A percentile compares a stretch with the other conserved stretches of the same genome.
Evolutionary conservation across 495 filamentous ascomycete species (phyloP).

Genomic region (Hypoxylon perforatum): DNA sequence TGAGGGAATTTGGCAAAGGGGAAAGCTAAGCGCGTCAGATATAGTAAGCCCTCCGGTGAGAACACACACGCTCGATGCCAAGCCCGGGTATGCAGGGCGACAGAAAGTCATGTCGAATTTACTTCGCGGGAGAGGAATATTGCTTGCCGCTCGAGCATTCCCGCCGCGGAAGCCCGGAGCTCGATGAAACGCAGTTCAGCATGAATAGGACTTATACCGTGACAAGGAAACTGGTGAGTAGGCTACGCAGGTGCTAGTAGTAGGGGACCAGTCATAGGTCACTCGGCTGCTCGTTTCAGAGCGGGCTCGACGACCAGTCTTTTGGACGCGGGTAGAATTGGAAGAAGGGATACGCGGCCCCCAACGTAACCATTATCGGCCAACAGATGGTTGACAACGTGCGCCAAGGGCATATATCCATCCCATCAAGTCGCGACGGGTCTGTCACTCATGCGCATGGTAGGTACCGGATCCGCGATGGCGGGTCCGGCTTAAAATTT

Average conservation of each 20-base stretch:
- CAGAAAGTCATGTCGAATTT: constrained; percentile 11
- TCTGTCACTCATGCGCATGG: constrained; percentile 41
- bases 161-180: constrained; percentile 29
- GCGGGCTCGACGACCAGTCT: not conserved
- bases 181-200: constrained; percentile 13
- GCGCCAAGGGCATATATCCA: constrained; percentile 34
- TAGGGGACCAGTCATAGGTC: not conserved
- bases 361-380: constrained; percentile 33
- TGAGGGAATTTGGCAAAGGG: constrained; percentile 38
- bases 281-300: constrained; percentile 6
- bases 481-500: constrained; percentile 33
- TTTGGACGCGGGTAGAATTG: constrained; percentile 6
- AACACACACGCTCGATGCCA: constrained; percentile 24
- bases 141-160: constrained; percentile 14
- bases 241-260: constrained; percentile 18
- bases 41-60: constrained; percentile 39
- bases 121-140: constrained; percentile 18
- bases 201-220: constrained; percentile 4
- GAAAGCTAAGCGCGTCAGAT: constrained; percentile 37
- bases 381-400: constrained; percentile 40
- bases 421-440: constrained; percentile 32
- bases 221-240: not conserved
- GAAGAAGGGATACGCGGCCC: constrained; percentile 30
- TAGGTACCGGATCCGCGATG: constrained; percentile 41
- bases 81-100: constrained; percentile 29